Percentiles rank a stretch among this genome's conserved stretches.
Evolutionary conservation across 179 eudicot genomes (phyloP).

Genomic region (Beta macrorhiza): DNA sequence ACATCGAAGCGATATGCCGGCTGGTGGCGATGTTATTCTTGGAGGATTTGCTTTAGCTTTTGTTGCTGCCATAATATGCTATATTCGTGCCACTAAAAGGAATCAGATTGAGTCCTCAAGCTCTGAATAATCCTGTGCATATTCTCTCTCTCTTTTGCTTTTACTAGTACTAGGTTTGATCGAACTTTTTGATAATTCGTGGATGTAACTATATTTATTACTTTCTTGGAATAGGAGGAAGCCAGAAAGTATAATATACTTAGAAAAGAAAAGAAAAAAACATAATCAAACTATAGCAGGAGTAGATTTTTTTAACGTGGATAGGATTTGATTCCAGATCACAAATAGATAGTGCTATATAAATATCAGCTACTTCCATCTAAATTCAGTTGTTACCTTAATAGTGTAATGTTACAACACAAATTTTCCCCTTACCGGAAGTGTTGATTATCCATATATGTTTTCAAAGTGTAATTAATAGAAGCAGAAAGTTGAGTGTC

Average conservation of each 20-base stretch:
- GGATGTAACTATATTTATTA: not conserved
- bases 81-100: conserved; percentile 12
- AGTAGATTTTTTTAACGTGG: not conserved
- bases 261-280: not conserved
- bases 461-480: not conserved
- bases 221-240: not conserved
- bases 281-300: not conserved
- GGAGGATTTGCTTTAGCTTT: conserved; percentile 14
- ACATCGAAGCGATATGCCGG: not conserved
- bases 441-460: not conserved
- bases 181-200: not conserved
- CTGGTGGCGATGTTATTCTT: conserved; percentile 10
- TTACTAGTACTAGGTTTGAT: not conserved
- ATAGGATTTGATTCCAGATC: too few relatives aligned
- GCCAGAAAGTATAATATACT: not conserved
- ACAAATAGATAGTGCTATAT: too few relatives aligned
- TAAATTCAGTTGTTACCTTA: not conserved
- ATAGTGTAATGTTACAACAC: not conserved
- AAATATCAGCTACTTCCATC: too few relatives aligned
- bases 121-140: not conserved
- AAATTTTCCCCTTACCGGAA: not conserved
- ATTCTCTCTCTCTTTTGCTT: not conserved
- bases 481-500: not conserved
- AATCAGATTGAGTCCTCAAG: not conserved
- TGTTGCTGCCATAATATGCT: conserved; percentile 12